Base-by-base conservation (phyloP, 768 basidiomycete genomes). In the Tylopilus subfusipes region DNA sequence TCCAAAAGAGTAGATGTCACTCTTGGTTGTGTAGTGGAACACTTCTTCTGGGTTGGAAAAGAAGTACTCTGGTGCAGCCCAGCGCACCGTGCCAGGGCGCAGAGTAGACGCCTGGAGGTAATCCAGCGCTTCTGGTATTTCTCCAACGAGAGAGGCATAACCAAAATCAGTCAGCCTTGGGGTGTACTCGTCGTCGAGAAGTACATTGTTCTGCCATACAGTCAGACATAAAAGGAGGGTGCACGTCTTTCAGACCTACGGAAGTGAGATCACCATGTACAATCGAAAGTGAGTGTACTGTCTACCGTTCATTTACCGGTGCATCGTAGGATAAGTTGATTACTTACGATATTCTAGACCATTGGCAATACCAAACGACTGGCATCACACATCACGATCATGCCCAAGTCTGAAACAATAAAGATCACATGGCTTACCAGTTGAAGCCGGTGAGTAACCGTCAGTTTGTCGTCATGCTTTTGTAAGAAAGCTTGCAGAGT, bases 1-100 rank as follows among this genome's bases (percentile, higher is more conserved):
- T 24, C 50, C 53, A 24, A 50, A 59, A 25, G 49, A 59, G 27
- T 48, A 59, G 7, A 59, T 44, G 27, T 58, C 58, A 10, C 44
- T 51, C 22, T 51, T 51, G 13, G 30, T 51, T 9, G 57, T 59
- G 25, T 30, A 34, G 16, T 42, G 21, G 14, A 38, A 16, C 21
- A 12, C 25, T 22, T 43, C 53, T 31, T 60, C 57, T 2, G 53
- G 9, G 30, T 40, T 42, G 14, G 29, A 48, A 12, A 53, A 10
- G 13, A 33, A 34, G 31, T 25, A 51, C 27, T 59, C 50, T 31
- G 59, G 57, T 10, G 53, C 57, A 22, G 52, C 45, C 48, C 45
- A 54, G 16, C 45, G 57, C 27, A 52, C 22, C 48, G 53, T 30
- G 38, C 57, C 50, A 0, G 34, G 29, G 30, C 53, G 50, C 12